phyloP scores from a whole-genome alignment of 176 grass and related monocot species.

The Lolium multiflorum region DNA sequence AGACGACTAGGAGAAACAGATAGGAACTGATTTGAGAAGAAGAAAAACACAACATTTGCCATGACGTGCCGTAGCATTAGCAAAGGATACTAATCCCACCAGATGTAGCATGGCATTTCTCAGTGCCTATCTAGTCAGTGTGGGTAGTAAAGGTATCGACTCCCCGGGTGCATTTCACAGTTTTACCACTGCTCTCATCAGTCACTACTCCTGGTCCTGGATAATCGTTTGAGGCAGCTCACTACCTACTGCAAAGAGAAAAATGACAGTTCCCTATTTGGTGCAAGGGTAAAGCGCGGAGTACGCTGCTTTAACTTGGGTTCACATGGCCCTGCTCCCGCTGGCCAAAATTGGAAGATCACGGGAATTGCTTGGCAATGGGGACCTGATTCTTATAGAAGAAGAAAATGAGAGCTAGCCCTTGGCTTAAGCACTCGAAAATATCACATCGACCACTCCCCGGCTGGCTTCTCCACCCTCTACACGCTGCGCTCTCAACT shows the following conservation, averaged over 20 bases:
- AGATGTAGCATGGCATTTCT: background rate
- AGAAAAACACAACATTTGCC: background rate
- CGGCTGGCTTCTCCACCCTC: background rate
- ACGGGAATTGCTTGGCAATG: background rate
- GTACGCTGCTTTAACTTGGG: background rate
- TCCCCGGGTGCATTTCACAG: too few relatives aligned
- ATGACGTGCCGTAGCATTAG: background rate
- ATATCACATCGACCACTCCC: background rate
- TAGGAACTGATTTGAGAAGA: too few relatives aligned
- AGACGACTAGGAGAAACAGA: too few relatives aligned
- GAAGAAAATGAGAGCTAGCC: too few relatives aligned
- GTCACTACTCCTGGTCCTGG: background rate
- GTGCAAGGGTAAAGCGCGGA: background rate
- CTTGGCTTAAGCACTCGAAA: too few relatives aligned
- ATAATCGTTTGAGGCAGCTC: background rate
- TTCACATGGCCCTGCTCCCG: background rate
- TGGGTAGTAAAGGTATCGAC: background rate
- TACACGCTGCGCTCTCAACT: background rate
- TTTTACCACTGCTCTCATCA: too few relatives aligned
- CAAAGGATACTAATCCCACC: background rate
- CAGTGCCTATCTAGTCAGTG: background rate
- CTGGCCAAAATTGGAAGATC: background rate
- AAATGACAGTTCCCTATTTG: background rate
- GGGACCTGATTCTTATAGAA: too few relatives aligned
- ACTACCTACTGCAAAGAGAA: background rate